Conservation (phyloP, 495 filamentous ascomycete species). For the Haplographium delicatum region DNA sequence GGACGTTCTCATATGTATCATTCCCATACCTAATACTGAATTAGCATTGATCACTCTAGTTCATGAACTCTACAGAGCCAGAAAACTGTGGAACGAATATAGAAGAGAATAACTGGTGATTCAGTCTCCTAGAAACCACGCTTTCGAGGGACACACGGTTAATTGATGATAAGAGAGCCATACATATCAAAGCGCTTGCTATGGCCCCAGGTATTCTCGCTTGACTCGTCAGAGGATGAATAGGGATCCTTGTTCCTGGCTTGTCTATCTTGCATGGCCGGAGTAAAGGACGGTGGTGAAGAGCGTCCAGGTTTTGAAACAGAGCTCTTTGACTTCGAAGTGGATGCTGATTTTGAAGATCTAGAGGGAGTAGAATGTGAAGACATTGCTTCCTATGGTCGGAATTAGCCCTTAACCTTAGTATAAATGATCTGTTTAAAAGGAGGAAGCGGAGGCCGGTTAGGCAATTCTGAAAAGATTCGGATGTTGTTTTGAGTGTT, state of each 20-base stretch:
- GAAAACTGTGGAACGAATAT: too few relatives aligned
- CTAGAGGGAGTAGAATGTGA: constrained; percentile 9
- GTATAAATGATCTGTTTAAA: neutral
- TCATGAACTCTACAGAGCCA: too few relatives aligned
- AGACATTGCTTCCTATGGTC: constrained; percentile 6
- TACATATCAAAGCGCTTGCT: constrained; percentile 4
- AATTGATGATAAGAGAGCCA: neutral
- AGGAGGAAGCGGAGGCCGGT: neutral
- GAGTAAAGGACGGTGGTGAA: constrained; percentile 5
- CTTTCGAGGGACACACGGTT: too few relatives aligned
- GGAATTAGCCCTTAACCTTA: too few relatives aligned
- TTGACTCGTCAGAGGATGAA: constrained; percentile 5
- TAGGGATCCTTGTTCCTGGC: constrained; percentile 50
- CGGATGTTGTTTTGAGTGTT: too few relatives aligned
- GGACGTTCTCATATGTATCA: constrained; percentile 14
- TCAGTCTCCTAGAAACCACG: too few relatives aligned
- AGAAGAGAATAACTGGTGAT: too few relatives aligned
- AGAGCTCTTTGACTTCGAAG: neutral
- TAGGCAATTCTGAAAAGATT: neutral
- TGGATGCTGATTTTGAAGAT: neutral
- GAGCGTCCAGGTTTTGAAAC: neutral
- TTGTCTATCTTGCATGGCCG: constrained; percentile 45
- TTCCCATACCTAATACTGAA: constrained; percentile 12
- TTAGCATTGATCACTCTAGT: neutral
- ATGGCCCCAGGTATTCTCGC: neutral